phyloP scores from a whole-genome alignment of 2,329 filamentous ascomycete genomes.

The Phialophora tarda region DNA sequence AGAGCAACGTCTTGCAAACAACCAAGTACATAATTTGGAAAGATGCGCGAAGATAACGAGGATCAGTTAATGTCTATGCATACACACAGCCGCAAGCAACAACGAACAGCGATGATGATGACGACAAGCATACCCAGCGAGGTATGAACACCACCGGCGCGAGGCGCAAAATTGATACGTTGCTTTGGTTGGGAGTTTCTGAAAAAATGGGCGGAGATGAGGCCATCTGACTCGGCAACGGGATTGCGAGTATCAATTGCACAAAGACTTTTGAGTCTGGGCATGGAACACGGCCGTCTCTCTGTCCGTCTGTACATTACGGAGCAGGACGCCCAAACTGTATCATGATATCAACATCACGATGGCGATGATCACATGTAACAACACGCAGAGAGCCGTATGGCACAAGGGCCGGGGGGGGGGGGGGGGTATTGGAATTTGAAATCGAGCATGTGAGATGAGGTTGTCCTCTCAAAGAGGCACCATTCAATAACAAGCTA shows the following conservation, averaged over 20 bases:
- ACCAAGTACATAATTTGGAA: neutral
- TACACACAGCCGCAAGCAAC: slow-evolving; percentile 9
- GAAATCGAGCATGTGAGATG: neutral
- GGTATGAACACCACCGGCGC: neutral
- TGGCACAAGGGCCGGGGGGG: neutral
- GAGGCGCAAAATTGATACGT: neutral
- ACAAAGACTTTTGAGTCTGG: too few relatives aligned
- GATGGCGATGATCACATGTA: neutral
- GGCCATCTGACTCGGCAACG: neutral
- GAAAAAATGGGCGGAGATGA: neutral
- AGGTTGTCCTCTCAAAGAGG: neutral
- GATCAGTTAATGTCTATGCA: slow-evolving; percentile 19
- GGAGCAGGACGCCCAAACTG: neutral
- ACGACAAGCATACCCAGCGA: slow-evolving; percentile 6
- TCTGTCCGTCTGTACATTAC: neutral
- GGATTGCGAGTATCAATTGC: neutral
- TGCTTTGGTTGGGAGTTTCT: neutral
- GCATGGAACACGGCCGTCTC: neutral
- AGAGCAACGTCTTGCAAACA: neutral
- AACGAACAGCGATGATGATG: slow-evolving; percentile 16
- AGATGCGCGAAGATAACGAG: neutral
- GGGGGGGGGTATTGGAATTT: neutral
- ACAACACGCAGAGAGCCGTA: neutral
- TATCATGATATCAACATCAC: neutral
- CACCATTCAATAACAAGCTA: neutral